phyloP scores from a whole-genome alignment of 2,329 filamentous ascomycete genomes.

The Colletotrichum sublineola region DNA sequence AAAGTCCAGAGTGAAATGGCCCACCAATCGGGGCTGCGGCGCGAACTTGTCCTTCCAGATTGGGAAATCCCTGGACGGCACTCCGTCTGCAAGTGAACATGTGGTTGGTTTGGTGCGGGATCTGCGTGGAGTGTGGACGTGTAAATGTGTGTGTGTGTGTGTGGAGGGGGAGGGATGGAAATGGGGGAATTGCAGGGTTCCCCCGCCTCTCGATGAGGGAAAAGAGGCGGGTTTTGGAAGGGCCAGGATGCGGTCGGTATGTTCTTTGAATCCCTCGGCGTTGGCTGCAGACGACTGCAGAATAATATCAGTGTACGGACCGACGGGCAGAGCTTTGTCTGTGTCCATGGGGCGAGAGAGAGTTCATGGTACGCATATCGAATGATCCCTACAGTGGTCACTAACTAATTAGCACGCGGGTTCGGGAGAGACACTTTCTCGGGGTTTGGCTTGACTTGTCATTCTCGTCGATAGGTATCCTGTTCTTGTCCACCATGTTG shows the following conservation, averaged over 20 bases:
- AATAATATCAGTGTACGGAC: not conserved
- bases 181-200: not conserved
- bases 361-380: constrained; percentile 24
- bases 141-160: not conserved
- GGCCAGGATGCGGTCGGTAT: not conserved
- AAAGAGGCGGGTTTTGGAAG: not conserved
- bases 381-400: not conserved
- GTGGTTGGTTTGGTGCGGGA: constrained; percentile 20
- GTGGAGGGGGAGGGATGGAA: not conserved
- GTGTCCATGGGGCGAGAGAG: not conserved
- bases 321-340: not conserved
- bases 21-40: constrained; percentile 39
- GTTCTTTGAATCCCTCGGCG: not conserved
- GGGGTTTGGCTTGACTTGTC: not conserved
- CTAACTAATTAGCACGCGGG: not conserved
- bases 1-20: not conserved
- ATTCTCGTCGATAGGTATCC: too few relatives aligned
- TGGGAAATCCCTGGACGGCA: constrained; percentile 36
- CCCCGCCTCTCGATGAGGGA: not conserved
- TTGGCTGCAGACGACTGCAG: not conserved
- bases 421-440: not conserved
- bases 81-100: constrained; percentile 39
- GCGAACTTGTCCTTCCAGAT: constrained; percentile 27
- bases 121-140: not conserved
- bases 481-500: not conserved